Base-by-base conservation (phyloP, 2,329 filamentous ascomycete species). In the Basipetospora chlamydospora region DNA sequence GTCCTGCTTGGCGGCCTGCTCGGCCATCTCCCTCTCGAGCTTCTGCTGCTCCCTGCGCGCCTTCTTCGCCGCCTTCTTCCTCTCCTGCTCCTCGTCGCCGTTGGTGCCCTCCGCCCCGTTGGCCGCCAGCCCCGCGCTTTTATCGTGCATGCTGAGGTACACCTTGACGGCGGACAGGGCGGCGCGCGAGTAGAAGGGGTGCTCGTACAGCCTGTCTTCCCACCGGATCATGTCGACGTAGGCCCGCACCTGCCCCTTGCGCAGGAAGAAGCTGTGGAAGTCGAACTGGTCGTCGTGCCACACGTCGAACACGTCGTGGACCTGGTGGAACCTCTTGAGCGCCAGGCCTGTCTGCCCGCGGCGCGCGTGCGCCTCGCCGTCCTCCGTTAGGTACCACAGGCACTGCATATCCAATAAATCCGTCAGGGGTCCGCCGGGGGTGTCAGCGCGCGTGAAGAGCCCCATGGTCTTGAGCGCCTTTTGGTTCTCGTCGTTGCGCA, bases 281-380 rank as follows among this genome's bases (percentile, higher is more conserved):
- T 98, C 90, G 49, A 96, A 95, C 52, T 98, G 90, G 49, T 98
- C 90, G 55, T 98, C 92, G 53, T 93, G 81, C 90, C 90, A 98
- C 15, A 85, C 77, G 46, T 96, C 88, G 50, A 98, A 98, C 45
- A 98, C 92, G 58, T 83, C 85, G 55, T 80, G 79, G 39, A 98
- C 73, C 16, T 83, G 69, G 45, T 87, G 83, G 58, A 95, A 88
- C 34, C 92, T 77, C 65, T 98, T 98, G 37, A 98, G 66, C 0
- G 92, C 88, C 41, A 95, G 68, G 4, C 80, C 85, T 32, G 82
- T 63, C 47, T 93, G 86, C 44, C 78, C 77, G 54, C 86, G 80
- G 35, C 90, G 78, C 39, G 82, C 66, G 55, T 87, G 86, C 3
- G 88, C 77, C 60, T 95, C 83, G 38, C 85, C 90, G 52, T 98